Percentiles rank a stretch among this genome's conserved stretches.
Conservation (phyloP, 352 stramenopile genomes). For the Phytophthora hybrid region DNA sequence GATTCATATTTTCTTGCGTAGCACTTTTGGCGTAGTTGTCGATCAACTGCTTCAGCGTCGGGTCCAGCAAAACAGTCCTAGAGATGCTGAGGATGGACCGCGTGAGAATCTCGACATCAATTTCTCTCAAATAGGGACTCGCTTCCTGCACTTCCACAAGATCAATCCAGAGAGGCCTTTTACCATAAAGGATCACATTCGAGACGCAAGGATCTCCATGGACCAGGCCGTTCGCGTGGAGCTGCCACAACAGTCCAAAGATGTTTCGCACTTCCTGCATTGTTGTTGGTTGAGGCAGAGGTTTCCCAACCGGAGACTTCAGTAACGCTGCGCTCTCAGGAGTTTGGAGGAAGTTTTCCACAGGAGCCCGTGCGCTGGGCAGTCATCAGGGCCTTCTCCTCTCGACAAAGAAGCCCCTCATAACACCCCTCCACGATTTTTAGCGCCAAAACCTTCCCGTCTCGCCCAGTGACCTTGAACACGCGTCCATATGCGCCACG, state of each 20-base stretch:
- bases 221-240: neutral
- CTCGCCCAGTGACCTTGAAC: neutral
- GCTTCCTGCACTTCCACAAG: neutral
- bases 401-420: neutral
- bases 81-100: neutral
- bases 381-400: neutral
- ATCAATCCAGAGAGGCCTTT: neutral
- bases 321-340: neutral
- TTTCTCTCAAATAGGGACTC: neutral
- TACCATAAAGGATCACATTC: neutral
- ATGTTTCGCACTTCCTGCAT: neutral
- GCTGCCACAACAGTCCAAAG: neutral
- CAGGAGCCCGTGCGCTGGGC: neutral
- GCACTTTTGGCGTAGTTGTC: neutral
- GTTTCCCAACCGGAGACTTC: neutral
- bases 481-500: neutral
- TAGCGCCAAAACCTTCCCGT: neutral
- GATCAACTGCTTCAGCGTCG: neutral
- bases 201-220: neutral
- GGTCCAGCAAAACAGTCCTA: neutral
- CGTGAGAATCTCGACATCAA: slow-evolving; percentile 1
- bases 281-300: neutral
- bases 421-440: neutral
- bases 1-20: neutral
- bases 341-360: neutral